Percentiles rank a stretch among this genome's conserved stretches.
phyloP scores from a whole-genome alignment of 352 stramenopile genomes.

The Elongisporangium prolatum region DNA sequence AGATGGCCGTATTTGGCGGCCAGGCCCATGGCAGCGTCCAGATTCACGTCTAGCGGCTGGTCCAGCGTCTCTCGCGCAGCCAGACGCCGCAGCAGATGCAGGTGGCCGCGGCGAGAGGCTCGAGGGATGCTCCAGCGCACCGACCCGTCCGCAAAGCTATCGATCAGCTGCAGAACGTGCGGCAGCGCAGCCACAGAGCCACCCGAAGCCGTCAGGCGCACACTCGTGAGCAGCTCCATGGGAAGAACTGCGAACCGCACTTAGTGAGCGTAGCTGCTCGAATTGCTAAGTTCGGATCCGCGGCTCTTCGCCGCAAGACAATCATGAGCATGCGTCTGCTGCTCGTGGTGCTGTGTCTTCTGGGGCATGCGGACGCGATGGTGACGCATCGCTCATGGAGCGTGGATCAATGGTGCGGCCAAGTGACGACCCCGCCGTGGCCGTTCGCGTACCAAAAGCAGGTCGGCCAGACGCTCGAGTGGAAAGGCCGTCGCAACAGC shows the following conservation, averaged over 20 bases:
- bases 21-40: conserved; percentile 31
- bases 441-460: conserved; percentile 94
- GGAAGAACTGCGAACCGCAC: neutral
- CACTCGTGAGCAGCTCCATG: conserved; percentile 7
- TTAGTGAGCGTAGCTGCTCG: neutral
- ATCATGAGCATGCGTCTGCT: neutral
- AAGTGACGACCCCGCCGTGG: conserved; percentile 81
- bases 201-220: conserved; percentile 18
- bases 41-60: conserved; percentile 15
- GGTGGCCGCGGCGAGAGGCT: conserved; percentile 26
- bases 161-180: conserved; percentile 35
- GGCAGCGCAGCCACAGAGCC: conserved; percentile 18
- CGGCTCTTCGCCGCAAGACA: neutral
- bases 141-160: conserved; percentile 29
- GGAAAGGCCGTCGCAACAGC: conserved; percentile 81
- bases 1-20: conserved; percentile 31
- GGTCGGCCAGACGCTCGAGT: conserved; percentile 66
- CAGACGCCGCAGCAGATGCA: conserved; percentile 36
- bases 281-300: neutral
- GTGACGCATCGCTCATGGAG: conserved; percentile 85
- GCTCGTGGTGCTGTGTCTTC: neutral
- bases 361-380: conserved; percentile 20
- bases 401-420: conserved; percentile 83
- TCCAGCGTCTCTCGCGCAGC: conserved; percentile 15
- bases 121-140: conserved; percentile 31